Percentiles rank a stretch among this genome's conserved stretches.
Conservation (phyloP, 768 basidiomycete genomes). For the Rhodotorula kratochvilovae region DNA sequence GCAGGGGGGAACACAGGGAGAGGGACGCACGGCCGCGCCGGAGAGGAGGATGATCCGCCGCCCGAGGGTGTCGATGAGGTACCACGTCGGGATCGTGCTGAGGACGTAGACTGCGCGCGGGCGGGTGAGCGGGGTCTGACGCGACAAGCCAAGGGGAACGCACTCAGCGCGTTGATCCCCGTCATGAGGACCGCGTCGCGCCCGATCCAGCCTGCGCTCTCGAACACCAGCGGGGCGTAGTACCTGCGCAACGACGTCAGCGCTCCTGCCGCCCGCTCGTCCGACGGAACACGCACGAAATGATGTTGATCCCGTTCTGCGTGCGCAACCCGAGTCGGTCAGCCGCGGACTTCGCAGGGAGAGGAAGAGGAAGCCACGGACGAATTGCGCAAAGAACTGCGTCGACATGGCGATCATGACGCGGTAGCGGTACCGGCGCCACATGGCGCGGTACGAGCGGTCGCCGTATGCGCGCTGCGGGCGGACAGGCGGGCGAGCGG, state of each 20-base stretch:
- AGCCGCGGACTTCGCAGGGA: background rate
- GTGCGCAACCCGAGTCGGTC: background rate
- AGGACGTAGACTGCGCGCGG: conserved; percentile 4
- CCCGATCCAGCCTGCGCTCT: conserved; percentile 93
- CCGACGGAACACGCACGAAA: conserved; percentile 52
- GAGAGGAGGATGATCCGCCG: conserved; percentile 78
- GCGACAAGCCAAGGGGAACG: conserved; percentile 53
- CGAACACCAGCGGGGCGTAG: conserved; percentile 72
- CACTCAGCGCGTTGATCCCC: conserved; percentile 71
- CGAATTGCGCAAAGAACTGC: conserved; percentile 90
- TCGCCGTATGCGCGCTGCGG: conserved; percentile 67
- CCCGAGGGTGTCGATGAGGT: conserved; percentile 86
- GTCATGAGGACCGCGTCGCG: conserved; percentile 92
- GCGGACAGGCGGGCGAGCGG: no score
- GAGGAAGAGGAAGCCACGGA: conserved; percentile 49
- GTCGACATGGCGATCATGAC: conserved; percentile 92
- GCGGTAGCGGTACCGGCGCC: conserved; percentile 76
- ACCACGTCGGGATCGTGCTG: conserved; percentile 61
- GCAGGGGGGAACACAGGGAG: conserved; percentile 53
- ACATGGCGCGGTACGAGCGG: conserved; percentile 73
- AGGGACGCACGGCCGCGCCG: conserved; percentile 60
- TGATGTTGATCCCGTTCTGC: conserved; percentile 96
- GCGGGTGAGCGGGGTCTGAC: no score
- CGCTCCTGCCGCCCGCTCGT: no score
- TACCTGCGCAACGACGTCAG: conserved; percentile 49